Evolutionary conservation across 75 land plant species (phyloP), one percentile per base, ranked within the genome.

Genomic region (Selaginella tamariscina): DNA sequence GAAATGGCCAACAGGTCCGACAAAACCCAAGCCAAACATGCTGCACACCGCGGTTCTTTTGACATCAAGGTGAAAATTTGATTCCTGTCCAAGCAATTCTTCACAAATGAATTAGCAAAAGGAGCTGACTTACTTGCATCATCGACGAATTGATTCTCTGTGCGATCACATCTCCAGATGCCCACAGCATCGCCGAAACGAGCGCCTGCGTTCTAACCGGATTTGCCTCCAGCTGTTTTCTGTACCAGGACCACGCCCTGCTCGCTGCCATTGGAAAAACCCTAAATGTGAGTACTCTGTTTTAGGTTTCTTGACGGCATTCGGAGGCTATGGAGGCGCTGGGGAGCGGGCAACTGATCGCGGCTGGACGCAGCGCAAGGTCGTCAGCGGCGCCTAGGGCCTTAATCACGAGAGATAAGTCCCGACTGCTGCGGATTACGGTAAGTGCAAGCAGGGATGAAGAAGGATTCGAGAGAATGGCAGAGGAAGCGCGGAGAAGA

Each of bases 1-100:
- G 62, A 9, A 59, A 59, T 59, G 62, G 8, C 62, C 62, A n/a
- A n/a, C 62, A 5, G 62, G 62, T 21, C 62, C 62, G 26, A 59
- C 62, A n/a, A 59, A 59, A 9, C 24, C 62, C 62, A 59, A 59
- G 5, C 62, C 62, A 59, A 59, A 59, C 5, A 59, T 23, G 21
- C 24, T 2, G 26, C 62, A 59, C 26, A 23, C 26, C 26, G 62
- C 62, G 2, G 62, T 59, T 59, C 62, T 59, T 26, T 26, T 59
- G n/a, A 59, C 9, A 59, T 59, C 62, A 49, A 49, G 54, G n/a
- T n/a, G n/a, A n/a, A n/a, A n/a, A n/a, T n/a, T n/a, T n/a, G n/a
- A n/a, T n/a, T n/a, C n/a, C n/a, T n/a, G n/a, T n/a, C n/a, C n/a
- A n/a, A n/a, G n/a, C n/a, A n/a, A n/a, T n/a, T n/a, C n/a, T n/a